phyloP scores from a whole-genome alignment of 1,139 yeast species.

The Saccharomycopsis crataegensis region DNA sequence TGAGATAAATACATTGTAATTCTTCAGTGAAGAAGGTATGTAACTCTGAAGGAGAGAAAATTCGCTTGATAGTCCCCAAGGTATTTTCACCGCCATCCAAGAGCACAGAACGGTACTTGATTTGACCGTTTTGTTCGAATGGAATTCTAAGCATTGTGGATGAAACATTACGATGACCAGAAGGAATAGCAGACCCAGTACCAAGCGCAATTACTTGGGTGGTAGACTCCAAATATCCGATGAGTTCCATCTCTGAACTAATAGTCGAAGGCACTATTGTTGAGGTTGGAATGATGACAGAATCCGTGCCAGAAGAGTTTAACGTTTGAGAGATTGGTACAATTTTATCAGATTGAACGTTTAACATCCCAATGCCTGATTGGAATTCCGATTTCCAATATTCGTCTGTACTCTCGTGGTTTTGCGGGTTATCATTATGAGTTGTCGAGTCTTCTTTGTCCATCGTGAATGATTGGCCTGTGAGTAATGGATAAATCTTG shows the following conservation, averaged over 20 bases:
- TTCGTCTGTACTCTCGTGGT: neutral
- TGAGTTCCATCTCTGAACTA: neutral
- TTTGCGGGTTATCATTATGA: neutral
- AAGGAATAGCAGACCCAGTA: slow-evolving; percentile 91
- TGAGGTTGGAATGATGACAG: too few relatives aligned
- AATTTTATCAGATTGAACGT: too few relatives aligned
- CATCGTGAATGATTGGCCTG: slow-evolving; percentile 3
- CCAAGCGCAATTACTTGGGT: slow-evolving; percentile 78
- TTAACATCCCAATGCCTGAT: too few relatives aligned
- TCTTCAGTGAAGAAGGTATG: slow-evolving; percentile 42
- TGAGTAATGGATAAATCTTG: slow-evolving; percentile 13
- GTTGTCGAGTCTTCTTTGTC: slow-evolving; percentile 2
- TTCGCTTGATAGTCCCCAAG: slow-evolving; percentile 60
- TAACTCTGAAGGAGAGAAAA: slow-evolving; percentile 42
- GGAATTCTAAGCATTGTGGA: slow-evolving; percentile 74
- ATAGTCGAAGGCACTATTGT: neutral
- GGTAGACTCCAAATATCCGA: slow-evolving; percentile 31
- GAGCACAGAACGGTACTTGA: slow-evolving; percentile 40
- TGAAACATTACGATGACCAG: slow-evolving; percentile 75
- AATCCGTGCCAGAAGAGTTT: too few relatives aligned
- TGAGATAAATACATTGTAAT: slow-evolving; percentile 57
- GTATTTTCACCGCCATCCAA: slow-evolving; percentile 96
- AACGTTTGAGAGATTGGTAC: too few relatives aligned
- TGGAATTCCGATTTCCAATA: neutral
- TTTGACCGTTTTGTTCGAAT: slow-evolving; percentile 24